These are phyloP conservation scores for Selenicereus undatus DNA, from an alignment of 148 eudicot species.

Conservation along the genomic window DNA sequence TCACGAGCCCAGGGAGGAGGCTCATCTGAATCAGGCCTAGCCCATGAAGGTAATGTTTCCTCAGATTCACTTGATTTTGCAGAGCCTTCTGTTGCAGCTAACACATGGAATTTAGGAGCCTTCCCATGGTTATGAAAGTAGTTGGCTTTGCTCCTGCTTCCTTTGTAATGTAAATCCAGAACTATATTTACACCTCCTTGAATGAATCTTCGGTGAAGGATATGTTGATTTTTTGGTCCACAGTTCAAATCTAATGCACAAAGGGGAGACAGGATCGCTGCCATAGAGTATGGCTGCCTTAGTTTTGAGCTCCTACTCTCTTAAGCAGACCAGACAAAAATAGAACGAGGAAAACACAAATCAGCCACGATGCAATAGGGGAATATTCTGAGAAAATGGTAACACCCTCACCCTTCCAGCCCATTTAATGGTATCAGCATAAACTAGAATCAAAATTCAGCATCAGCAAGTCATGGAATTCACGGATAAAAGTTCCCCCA, in stretches of 20 bases:
- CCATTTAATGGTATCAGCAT: no score
- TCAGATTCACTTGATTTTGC: constrained; percentile 44
- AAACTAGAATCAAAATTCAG: no score
- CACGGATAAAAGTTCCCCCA: no score
- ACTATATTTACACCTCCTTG: constrained; percentile 15
- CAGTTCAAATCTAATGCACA: constrained; percentile 18
- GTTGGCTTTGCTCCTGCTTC: not conserved
- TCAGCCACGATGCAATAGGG: not conserved
- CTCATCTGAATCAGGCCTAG: constrained; percentile 77
- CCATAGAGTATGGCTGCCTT: constrained; percentile 26
- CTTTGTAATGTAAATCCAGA: constrained; percentile 1
- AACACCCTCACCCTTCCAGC: no score
- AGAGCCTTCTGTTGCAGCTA: constrained; percentile 44
- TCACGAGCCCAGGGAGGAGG: constrained; percentile 95
- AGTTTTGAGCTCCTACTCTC: not conserved
- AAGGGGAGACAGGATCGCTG: constrained; percentile 22
- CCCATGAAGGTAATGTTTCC: constrained; percentile 78
- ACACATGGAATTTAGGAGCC: constrained; percentile 26
- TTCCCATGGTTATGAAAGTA: constrained; percentile 5
- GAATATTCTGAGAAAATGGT: not conserved
- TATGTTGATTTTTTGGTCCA: constrained; percentile 13
- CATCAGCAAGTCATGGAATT: no score
- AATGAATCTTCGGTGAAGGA: constrained; percentile 11
- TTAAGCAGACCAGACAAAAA: not conserved
- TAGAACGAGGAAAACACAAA: not conserved